Base-by-base conservation (phyloP, 1,139 yeast genomes). In the Suhomyces bribrorum region DNA sequence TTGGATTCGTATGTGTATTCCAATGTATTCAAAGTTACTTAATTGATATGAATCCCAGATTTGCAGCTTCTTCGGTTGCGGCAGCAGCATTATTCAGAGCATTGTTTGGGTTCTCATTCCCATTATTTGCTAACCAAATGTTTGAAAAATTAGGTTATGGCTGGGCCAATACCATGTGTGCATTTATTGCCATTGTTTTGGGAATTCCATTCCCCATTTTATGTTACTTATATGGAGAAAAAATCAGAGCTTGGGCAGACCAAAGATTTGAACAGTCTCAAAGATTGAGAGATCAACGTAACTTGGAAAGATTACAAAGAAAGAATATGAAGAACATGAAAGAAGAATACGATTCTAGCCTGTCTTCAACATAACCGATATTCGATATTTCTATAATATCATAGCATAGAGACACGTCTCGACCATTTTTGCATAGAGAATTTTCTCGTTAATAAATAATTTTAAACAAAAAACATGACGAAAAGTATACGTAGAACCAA, bases 31-130 rank as follows among this genome's bases (percentile, higher is more conserved):
- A 69, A 46, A 66, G 66, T 37, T 70, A 69, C 44, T 60, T 71
- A 49, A 70, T 71, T 37, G 75, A 71, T 42, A 69, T 69, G 74
- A 68, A 69, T 46, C 66, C 69, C 6, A 50, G 69, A 33, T 68
- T 60, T 40, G 73, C 75, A 0, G 75, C 76, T 3, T 64, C 71
- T 26, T 64, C 73, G 7, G 72, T 69, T 6, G 75, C 75, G 2
- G 75, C 76, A 1, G 75, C 75, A 1, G 75, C 76, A n/a, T 59
- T 71, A 30, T 70, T 69, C 51, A 53, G 76, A 38, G 66, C 71
- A 9, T 50, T 69, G 24, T 67, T 70, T 48, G 77, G 75, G 4
- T 69, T 69, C 44, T 53, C 61, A 34, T 69, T 70, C 53, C 77
- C 77, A 2, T 52, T 70, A 15, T 67, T 69, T 49, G 76, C 76